These are phyloP conservation scores for Curvularia hawaiiensis DNA, from an alignment of 2,329 filamentous ascomycete species.

Conservation along the genomic window DNA sequence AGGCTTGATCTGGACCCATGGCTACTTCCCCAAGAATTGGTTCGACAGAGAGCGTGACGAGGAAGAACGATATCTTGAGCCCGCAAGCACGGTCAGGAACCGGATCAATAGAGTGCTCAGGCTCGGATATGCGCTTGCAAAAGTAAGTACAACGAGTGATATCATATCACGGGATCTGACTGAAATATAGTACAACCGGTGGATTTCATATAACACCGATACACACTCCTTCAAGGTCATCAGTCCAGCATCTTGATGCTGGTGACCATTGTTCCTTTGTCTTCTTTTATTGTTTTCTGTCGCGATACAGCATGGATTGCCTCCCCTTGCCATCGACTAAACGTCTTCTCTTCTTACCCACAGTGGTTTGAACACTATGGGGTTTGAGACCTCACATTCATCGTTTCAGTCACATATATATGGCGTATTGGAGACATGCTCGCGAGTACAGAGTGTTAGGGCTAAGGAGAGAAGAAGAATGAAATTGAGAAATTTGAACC, in stretches of 20 bases:
- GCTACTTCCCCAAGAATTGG: constrained; percentile 64
- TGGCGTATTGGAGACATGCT: not conserved
- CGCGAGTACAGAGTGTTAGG: not conserved
- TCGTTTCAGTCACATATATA: not conserved
- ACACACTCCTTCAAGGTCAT: constrained; percentile 36
- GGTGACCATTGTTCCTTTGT: not conserved
- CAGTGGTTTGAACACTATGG: not conserved
- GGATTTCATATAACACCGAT: constrained; percentile 36
- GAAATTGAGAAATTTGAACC: not conserved
- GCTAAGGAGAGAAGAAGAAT: not conserved
- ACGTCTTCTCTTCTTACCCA: not conserved
- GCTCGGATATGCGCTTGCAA: constrained; percentile 56
- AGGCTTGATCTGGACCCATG: constrained; percentile 65
- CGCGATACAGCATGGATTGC: not conserved
- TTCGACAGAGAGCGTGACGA: constrained; percentile 68
- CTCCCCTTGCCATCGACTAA: not conserved
- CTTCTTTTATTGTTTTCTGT: not conserved
- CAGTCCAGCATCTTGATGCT: not conserved
- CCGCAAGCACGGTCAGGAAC: constrained; percentile 62
- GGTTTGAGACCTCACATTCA: not conserved
- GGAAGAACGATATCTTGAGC: constrained; percentile 69
- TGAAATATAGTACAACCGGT: constrained; percentile 29
- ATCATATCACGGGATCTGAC: not conserved
- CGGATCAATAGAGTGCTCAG: constrained; percentile 65
- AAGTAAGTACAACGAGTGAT: constrained; percentile 26